phyloP scores from a whole-genome alignment of 176 grass and related monocot genomes.

The Ensete glaucum region DNA sequence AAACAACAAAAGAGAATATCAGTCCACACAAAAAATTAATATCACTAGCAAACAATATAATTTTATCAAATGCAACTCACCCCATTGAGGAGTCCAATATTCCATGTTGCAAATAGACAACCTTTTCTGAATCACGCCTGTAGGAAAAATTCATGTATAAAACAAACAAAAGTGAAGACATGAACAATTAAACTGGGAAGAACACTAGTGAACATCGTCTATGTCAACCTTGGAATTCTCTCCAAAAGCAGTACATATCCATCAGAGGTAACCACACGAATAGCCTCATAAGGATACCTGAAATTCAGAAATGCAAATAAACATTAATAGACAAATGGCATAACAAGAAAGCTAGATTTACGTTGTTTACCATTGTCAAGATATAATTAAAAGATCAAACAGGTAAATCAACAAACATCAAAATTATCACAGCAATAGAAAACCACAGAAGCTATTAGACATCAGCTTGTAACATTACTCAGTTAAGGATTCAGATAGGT shows the following conservation, averaged over 20 bases:
- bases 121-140: conserved; percentile 83
- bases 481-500: no score
- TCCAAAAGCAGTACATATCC: conserved; percentile 90
- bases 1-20: no score
- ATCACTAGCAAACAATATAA: neutral
- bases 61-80: conserved; percentile 32
- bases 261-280: conserved; percentile 91
- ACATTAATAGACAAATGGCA: neutral
- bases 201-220: neutral
- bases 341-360: neutral
- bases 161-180: conserved; percentile 17
- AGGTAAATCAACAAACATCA: neutral
- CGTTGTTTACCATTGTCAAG: neutral
- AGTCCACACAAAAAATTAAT: no score
- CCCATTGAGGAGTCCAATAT: conserved; percentile 98
- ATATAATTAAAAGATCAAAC: neutral
- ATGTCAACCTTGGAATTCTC: conserved; percentile 79
- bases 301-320: conserved; percentile 1
- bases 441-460: neutral
- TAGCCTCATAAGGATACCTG: conserved; percentile 91
- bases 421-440: neutral
- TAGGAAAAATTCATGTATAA: conserved; percentile 20
- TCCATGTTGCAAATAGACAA: conserved; percentile 87
- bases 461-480: neutral
- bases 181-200: neutral